These are phyloP conservation scores for Phlebiopsis gigantea DNA, from an alignment of 768 basidiomycete genomes.

Conservation along the genomic window DNA sequence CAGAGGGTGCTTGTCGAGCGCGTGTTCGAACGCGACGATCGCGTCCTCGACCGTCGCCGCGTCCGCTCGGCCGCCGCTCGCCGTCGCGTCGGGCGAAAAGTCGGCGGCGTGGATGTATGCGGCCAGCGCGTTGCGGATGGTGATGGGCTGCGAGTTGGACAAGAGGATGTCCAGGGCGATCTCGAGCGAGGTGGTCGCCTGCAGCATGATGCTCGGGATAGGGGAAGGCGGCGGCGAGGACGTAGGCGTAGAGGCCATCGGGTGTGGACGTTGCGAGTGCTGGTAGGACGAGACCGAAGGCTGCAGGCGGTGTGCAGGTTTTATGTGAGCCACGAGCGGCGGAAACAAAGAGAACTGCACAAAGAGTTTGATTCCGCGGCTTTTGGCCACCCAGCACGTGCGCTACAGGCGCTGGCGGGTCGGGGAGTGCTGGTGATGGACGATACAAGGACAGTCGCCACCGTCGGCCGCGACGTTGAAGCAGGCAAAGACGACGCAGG, in stretches of 20 bases:
- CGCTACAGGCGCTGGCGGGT: not conserved
- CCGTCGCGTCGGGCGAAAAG: not conserved
- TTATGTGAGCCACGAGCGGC: not conserved
- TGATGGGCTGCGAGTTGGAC: not conserved
- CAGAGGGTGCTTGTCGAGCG: constrained; percentile 8
- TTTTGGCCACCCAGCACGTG: not conserved
- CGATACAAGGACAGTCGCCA: not conserved
- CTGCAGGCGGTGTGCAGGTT: not conserved
- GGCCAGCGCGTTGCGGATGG: not conserved
- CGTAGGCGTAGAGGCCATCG: no score
- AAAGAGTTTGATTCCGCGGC: not conserved
- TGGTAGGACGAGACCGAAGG: no score
- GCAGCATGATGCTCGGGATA: not conserved
- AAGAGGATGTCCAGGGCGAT: constrained; percentile 1
- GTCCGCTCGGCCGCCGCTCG: not conserved
- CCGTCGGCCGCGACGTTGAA: not conserved
- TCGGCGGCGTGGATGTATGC: constrained; percentile 3
- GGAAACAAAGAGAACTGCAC: not conserved
- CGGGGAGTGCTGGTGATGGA: not conserved
- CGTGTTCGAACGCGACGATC: constrained; percentile 8
- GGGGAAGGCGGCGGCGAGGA: not conserved
- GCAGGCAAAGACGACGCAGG: not conserved
- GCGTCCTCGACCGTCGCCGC: constrained; percentile 1
- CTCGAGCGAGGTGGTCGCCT: not conserved
- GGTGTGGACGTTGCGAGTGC: no score